Conservation (phyloP, 345 rosid species). For the Aurinia saxatilis region DNA sequence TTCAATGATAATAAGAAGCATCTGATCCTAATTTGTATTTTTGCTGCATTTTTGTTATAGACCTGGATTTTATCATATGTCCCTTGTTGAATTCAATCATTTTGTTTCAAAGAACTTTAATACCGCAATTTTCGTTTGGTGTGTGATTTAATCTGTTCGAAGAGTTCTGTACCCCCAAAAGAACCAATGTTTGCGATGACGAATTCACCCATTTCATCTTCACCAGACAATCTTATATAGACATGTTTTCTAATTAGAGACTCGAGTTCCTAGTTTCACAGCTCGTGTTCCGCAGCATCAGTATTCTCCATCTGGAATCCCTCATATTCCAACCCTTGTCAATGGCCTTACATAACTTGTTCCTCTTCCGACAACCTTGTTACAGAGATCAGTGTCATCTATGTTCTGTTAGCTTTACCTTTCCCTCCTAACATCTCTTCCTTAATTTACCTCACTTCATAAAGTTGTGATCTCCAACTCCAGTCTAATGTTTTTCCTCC, state of each 20-base stretch:
- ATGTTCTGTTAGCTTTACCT: conserved; percentile 46
- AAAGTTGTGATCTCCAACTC: conserved; percentile 48
- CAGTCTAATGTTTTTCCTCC: no score
- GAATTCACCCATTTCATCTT: no score
- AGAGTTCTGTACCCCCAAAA: no score
- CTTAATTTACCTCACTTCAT: conserved; percentile 42
- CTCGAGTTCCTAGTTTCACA: conserved; percentile 57
- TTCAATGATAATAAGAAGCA: conserved; percentile 4
- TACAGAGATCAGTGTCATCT: conserved; percentile 51
- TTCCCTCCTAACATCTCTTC: conserved; percentile 51
- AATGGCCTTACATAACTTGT: conserved; percentile 57
- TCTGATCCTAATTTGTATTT: background rate
- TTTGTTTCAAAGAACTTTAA: no score
- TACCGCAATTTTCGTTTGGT: no score
- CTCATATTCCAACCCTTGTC: conserved; percentile 56
- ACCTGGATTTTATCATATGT: background rate
- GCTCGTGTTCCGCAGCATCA: conserved; percentile 31
- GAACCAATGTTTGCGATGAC: no score
- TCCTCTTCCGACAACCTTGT: conserved; percentile 37
- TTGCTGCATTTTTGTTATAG: background rate
- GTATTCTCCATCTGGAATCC: conserved; percentile 50
- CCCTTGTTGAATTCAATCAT: conserved; percentile 1
- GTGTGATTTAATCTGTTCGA: no score
- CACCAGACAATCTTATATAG: no score
- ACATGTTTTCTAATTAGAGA: no score